Base-by-base conservation (phyloP, 805 yeast species). In the Brettanomyces sp. region DNA sequence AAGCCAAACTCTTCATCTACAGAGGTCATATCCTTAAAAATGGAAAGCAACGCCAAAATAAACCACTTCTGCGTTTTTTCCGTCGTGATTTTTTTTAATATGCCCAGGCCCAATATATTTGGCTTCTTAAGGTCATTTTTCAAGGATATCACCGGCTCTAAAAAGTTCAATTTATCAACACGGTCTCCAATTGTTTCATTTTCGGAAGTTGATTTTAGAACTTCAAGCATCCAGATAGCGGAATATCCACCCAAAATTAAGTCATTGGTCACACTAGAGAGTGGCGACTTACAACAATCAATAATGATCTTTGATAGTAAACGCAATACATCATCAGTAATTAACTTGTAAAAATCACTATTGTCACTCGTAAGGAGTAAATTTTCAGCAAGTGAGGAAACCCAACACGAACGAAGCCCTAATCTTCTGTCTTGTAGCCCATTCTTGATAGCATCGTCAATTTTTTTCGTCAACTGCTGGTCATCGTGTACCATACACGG, bases 361-460 rank as follows among this genome's bases (percentile, higher is more conserved):
- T 35, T 8, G 6, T n/a, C n/a, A n/a, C 13, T 12, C 7, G 7
- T n/a, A 18, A 18, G 14, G 8, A 8, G 6, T 8, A 18, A 35
- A 7, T 35, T 35, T 18, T 35, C 37, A 6, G 37, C 22, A 6
- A 18, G 22, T n/a, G 22, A n/a, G 3, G 72, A 43, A 5, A 58
- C 52, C 1, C 58, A 52, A 4, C 78, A 28, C 56, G 77, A 78
- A 52, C 83, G 75, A 23, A 85, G 62, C 32, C 74, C 74, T 11
- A 73, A 62, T 52, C 85, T 85, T 54, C 84, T 73, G 36, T 85
- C 90, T 12, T 64, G 58, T 12, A 88, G 64, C 0, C 96, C 96
- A 14, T 69, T 63, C n/a, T 62, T 63, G 32, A 85, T 59, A 7
- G 55, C 48, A 8, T 52, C 52, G 3, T 28, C 50, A 44, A 60